Base-by-base conservation (phyloP, 108 stramenopile species). In the Nannochloropsis granulata region DNA sequence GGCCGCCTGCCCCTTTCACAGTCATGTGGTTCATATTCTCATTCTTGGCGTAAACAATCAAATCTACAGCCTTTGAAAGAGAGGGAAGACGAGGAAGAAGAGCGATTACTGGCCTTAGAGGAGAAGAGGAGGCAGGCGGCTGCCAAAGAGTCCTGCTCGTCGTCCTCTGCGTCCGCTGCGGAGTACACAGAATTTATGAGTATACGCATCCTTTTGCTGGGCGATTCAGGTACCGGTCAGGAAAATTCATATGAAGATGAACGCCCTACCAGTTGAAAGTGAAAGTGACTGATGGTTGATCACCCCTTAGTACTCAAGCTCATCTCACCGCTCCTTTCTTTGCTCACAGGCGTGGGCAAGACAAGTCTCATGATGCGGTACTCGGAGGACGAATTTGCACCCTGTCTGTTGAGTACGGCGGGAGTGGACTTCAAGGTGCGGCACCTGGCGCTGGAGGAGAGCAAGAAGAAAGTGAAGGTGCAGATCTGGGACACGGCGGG, bases 401-500 rank as follows among this genome's bases (percentile, higher is more conserved):
- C 90, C 23, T 82, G 43, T 23, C 25, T 89, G 56, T 44, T 87
- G 44, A 87, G 84, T 78, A 90, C 90, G 13, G 89, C 89, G 11
- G 90, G 90, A 13, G 89, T 90, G 24, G 86, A 90, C 87, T 90
- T 89, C 56, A 90, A 89, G 79, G 88, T 90, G 44, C 79, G 79
- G 80, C 21, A 12, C 24, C 88, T 87, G 79, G 82, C 84, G 24
- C 88, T 86, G 7, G 85, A 90, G 25, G 84, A 88, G 44, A 43
- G 45, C 83, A 87, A 84, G 25, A 26, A 44, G 34, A 45, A 81
- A 8, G 85, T 91, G 44, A 82, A 86, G 34, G 82, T 88, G n/a
- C 89, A 91, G 85, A 86, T 91, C 44, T 91, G 90, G 90, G 90
- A 91, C 86, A 91, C 90, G 21, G 89, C 90, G 44, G 84, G 84